Evolutionary conservation across 2,329 filamentous ascomycete species (phyloP), one percentile per base, ranked within the genome.

Genomic region (Ceratocystis colombiana): DNA sequence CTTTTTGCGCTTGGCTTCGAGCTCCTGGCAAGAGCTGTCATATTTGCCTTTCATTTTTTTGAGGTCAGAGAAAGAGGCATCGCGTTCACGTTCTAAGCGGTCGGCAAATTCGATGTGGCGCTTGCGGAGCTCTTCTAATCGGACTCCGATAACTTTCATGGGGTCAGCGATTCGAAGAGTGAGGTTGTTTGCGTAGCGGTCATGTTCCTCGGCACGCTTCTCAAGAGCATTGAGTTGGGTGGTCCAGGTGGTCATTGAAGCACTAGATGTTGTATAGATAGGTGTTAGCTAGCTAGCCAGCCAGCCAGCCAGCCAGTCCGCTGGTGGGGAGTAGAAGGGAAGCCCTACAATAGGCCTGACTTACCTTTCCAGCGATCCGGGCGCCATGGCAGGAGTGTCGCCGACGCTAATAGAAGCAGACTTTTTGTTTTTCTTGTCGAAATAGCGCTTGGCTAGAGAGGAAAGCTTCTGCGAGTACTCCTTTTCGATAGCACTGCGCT

Each of bases 241-340:
- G 12, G 90, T 88, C 94, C 94, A 99, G 64, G 93, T 99, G 30
- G 93, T 97, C 74, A 99, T 84, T 25, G 93, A 97, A 64, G 94
- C 94, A 74, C 92, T 89, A 66, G 2, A 44, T 17, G 12, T 45
- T 53, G 57, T 61, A 15, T 55, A 62, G 62, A n/a, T 30, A 22
- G n/a, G 10, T 8, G 6, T 30, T n/a, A 63, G 5, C n/a, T 30
- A 5, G 17, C 12, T 3, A 12, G 30, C 20, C 15, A 53, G 17
- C 37, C 12, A 53, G 28, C 7, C n/a, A 12, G 30, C 20, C 33
- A 53, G 17, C 12, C 37, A 53, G 28, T 7, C n/a, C 6, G 48
- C n/a, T 22, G 5, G 46, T 33, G 30, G n/a, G 46, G 46, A 8
- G 48, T 41, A 4, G 37, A 12, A 41, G 7, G 15, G 53, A n/a